Conservation (phyloP, 2,329 filamentous ascomycete genomes). For the Paracorniculantispora psalliotae region DNA sequence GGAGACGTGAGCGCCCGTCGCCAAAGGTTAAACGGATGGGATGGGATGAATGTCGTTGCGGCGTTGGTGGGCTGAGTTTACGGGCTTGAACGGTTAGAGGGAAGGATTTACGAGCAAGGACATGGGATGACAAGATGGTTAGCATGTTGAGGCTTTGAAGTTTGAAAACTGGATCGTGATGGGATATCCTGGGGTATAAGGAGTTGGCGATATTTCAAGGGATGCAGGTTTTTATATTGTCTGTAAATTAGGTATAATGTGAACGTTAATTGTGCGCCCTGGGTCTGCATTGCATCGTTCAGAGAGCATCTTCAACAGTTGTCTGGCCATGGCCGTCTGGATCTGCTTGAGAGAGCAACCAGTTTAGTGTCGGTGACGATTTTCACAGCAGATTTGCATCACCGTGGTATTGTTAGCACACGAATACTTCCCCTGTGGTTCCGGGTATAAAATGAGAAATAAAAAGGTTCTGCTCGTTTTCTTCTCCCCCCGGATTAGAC, state of each 20-base stretch:
- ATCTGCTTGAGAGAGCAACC: too few species aligned
- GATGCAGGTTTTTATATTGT: neutral
- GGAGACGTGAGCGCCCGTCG: constrained; percentile 28
- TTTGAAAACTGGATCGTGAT: neutral
- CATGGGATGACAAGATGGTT: too few species aligned
- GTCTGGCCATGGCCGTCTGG: too few species aligned
- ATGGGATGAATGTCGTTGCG: too few species aligned
- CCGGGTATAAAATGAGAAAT: neutral
- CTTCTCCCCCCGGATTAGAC: too few species aligned
- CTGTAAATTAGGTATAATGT: neutral
- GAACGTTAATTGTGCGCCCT: neutral
- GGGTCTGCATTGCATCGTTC: too few species aligned
- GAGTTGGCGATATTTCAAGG: neutral
- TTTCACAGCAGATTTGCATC: neutral
- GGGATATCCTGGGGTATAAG: neutral
- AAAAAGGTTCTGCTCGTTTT: neutral
- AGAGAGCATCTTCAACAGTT: too few species aligned
- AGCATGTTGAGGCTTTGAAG: neutral
- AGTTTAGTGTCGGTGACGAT: neutral
- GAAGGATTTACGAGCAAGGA: neutral
- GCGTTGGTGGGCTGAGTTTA: too few species aligned
- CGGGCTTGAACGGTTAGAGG: too few species aligned
- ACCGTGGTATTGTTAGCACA: neutral
- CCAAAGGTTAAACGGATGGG: neutral
- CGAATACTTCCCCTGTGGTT: neutral